Percentiles rank a stretch among this genome's conserved stretches.
These are phyloP conservation scores for Casuarina glauca DNA, from an alignment of 306 rosid species.

Conservation along the genomic window DNA sequence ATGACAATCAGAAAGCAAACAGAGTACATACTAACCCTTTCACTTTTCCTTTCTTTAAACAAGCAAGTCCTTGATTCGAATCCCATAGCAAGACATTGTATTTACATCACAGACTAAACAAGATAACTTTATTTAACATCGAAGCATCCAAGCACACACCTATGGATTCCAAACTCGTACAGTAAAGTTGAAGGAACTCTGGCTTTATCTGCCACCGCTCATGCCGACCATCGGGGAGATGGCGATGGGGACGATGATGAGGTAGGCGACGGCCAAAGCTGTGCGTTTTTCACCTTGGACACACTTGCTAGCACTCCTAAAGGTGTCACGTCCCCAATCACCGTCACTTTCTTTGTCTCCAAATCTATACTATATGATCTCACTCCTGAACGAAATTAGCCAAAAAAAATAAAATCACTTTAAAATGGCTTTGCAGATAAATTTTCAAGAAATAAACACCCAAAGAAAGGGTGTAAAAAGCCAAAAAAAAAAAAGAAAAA, in stretches of 20 bases:
- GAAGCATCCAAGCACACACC: constrained; percentile 20
- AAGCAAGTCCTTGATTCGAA: constrained; percentile 12
- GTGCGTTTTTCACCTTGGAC: constrained; percentile 83
- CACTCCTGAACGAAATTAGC: constrained; percentile 62
- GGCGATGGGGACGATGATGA: constrained; percentile 35
- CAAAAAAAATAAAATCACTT: neutral
- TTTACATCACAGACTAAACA: constrained; percentile 26
- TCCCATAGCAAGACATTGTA: neutral
- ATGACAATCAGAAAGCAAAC: neutral
- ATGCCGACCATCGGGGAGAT: constrained; percentile 45
- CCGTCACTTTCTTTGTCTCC: constrained; percentile 75
- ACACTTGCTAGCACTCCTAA: constrained; percentile 67
- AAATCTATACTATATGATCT: constrained; percentile 75
- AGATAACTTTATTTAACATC: constrained; percentile 14
- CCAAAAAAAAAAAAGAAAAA: neutral
- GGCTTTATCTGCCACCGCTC: neutral
- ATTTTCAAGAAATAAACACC: neutral
- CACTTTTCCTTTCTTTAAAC: constrained; percentile 10
- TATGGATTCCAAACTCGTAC: neutral
- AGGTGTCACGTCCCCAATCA: constrained; percentile 73
- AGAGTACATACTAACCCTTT: neutral
- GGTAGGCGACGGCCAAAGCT: constrained; percentile 65
- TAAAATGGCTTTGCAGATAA: neutral
- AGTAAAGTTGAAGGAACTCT: neutral
- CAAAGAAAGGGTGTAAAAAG: neutral